phyloP scores from a whole-genome alignment of 192 early-diverging fungal species.

The Oehlia diaphana region DNA sequence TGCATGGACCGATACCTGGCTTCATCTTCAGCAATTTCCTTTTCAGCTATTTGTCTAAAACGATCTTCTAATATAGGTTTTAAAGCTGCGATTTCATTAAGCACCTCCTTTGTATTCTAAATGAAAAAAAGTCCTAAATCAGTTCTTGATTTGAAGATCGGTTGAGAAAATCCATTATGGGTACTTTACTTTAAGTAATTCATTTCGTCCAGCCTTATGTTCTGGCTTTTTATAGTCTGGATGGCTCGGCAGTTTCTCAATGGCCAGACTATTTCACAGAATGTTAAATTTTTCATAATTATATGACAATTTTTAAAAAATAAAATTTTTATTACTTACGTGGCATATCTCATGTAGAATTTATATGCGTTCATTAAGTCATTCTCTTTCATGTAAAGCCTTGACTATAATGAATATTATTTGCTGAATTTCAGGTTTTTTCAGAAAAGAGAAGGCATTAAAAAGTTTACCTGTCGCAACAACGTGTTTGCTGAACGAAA shows the following conservation, averaged over 20 bases:
- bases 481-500: conserved; percentile 15
- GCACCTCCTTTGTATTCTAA: conserved; percentile 10
- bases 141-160: neutral
- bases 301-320: neutral
- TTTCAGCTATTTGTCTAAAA: neutral
- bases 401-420: neutral
- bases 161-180: neutral
- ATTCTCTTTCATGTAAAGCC: conserved; percentile 13
- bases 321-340: neutral
- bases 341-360: conserved; percentile 21
- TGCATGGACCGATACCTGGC: neutral
- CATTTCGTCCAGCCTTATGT: neutral
- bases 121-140: neutral
- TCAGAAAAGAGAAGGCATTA: neutral
- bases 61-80: conserved; percentile 17
- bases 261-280: neutral
- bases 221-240: conserved; percentile 10
- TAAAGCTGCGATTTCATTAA: conserved; percentile 17
- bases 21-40: neutral
- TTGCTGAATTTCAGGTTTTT: too few species aligned
- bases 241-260: conserved; percentile 14
- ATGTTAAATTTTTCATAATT: neutral
- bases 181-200: conserved; percentile 3
- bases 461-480: conserved; percentile 7
- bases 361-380: conserved; percentile 12